Evolutionary conservation across 306 rosid species (phyloP).

Genomic region (Prunus campanulata): DNA sequence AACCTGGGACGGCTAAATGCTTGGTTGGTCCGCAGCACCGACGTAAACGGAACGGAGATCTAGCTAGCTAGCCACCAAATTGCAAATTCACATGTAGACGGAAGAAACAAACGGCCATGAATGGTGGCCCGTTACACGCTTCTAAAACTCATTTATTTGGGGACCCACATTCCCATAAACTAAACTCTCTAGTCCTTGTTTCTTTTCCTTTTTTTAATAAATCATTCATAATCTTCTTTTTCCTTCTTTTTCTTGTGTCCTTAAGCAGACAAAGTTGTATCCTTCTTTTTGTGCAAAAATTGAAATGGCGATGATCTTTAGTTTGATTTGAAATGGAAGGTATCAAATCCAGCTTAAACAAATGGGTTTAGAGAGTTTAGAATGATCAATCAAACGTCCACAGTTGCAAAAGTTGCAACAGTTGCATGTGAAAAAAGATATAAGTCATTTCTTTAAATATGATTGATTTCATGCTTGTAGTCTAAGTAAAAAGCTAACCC

Average conservation of each 20-base stretch:
- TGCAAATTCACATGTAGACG: background rate
- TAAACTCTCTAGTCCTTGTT: background rate
- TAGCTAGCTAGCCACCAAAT: background rate
- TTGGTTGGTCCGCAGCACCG: constrained; percentile 22
- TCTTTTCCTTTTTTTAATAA: constrained; percentile 2
- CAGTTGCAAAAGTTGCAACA: background rate
- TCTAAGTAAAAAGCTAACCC: background rate
- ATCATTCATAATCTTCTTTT: background rate
- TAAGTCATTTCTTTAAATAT: too few species aligned
- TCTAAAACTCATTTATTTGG: background rate
- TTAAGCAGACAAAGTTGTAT: background rate
- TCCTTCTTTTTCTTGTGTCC: background rate
- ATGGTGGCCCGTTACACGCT: constrained; percentile 28
- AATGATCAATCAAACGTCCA: background rate
- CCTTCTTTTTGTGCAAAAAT: background rate
- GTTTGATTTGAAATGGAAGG: background rate
- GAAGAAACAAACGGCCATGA: constrained; percentile 35
- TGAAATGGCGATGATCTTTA: background rate
- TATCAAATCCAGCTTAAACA: background rate
- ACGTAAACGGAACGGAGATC: constrained; percentile 60
- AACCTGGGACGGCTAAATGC: background rate
- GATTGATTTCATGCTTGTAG: constrained; percentile 11
- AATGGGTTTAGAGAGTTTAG: background rate
- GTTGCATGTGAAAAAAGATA: too few species aligned
- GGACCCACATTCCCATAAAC: background rate